Evolutionary conservation across 2,329 filamentous ascomycete genomes (phyloP).

Genomic region (Parastagonospora avenae): DNA sequence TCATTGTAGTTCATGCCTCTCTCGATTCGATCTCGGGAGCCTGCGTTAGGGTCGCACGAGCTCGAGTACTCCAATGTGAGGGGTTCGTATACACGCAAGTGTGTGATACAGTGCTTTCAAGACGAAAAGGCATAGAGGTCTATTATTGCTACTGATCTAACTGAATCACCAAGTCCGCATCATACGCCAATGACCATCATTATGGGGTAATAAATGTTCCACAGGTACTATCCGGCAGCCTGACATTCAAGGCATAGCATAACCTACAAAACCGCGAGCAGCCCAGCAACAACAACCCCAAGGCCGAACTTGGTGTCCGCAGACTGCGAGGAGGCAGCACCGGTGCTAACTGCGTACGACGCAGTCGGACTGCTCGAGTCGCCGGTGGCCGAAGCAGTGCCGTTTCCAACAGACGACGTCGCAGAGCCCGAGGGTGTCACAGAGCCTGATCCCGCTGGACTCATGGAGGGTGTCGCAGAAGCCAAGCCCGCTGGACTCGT

Average conservation of each 20-base stretch:
- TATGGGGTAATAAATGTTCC: too few relatives aligned
- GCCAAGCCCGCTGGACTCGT: conserved; percentile 17
- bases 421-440: not conserved
- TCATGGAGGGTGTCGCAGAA: not conserved
- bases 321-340: conserved; percentile 27
- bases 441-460: not conserved
- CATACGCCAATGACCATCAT: too few relatives aligned
- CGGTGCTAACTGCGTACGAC: conserved; percentile 14
- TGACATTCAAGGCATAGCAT: not conserved
- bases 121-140: too few relatives aligned
- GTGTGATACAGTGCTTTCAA: too few relatives aligned
- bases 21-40: too few relatives aligned
- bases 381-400: not conserved
- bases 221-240: not conserved
- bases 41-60: too few relatives aligned
- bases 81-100: too few relatives aligned
- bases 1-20: too few relatives aligned
- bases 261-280: conserved; percentile 34
- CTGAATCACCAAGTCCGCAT: too few relatives aligned
- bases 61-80: too few relatives aligned
- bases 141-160: too few relatives aligned
- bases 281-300: conserved; percentile 32
- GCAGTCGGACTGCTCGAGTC: conserved; percentile 11
- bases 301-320: conserved; percentile 29
- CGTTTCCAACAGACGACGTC: not conserved